These are phyloP conservation scores for Ustilago loliicola DNA, from an alignment of 1,284 basidiomycete species.

Conservation along the genomic window DNA sequence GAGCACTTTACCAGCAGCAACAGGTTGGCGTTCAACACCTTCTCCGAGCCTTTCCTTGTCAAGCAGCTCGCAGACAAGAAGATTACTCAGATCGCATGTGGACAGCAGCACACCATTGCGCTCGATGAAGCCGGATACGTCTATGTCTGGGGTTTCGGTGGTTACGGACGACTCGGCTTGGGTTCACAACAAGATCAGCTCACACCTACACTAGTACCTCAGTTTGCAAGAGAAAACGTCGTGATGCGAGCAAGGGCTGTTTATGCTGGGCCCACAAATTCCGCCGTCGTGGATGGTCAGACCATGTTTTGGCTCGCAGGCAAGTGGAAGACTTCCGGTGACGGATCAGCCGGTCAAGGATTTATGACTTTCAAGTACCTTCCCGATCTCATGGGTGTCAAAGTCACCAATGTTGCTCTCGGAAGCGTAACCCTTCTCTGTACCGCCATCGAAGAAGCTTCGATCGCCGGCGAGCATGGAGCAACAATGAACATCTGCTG, in stretches of 20 bases:
- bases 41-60: conserved; percentile 76
- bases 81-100: conserved; percentile 85
- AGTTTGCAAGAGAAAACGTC: conserved; percentile 74
- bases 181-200: conserved; percentile 84
- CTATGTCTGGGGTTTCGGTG: conserved; percentile 76
- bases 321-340: conserved; percentile 90
- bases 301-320: conserved; percentile 79
- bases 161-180: conserved; percentile 72
- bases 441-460: conserved; percentile 76
- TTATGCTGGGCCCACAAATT: conserved; percentile 84
- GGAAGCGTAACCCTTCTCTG: conserved; percentile 93
- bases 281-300: conserved; percentile 85
- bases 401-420: conserved; percentile 74
- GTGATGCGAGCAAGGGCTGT: conserved; percentile 78
- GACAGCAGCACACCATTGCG: conserved; percentile 87
- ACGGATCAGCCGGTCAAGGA: conserved; percentile 75
- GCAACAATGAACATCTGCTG: conserved; percentile 84
- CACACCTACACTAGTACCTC: conserved; percentile 59
- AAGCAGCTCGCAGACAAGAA: conserved; percentile 79
- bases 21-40: conserved; percentile 84
- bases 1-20: conserved; percentile 87
- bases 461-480: conserved; percentile 73
- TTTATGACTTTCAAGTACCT: conserved; percentile 61
- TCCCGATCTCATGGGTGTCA: conserved; percentile 64
- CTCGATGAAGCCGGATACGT: conserved; percentile 80